These are phyloP conservation scores for Gossypium stocksii DNA, from an alignment of 345 rosid species.

Conservation along the genomic window DNA sequence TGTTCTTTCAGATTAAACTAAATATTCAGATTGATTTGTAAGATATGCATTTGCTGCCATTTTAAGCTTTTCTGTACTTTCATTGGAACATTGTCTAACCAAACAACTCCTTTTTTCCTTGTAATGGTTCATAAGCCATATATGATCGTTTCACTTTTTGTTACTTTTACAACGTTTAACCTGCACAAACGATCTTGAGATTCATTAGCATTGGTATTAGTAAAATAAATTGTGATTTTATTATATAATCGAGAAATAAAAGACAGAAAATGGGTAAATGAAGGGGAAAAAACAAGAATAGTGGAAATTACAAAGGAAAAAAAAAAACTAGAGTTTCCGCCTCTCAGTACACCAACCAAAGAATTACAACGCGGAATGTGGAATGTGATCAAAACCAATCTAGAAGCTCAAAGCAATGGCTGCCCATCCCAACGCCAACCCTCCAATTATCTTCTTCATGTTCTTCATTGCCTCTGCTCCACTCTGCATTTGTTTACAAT, in stretches of 20 bases:
- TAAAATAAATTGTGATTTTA: neutral
- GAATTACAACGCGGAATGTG: neutral
- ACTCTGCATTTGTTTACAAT: slow-evolving; percentile 21
- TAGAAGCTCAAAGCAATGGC: slow-evolving; percentile 19
- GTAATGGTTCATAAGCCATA: too few species aligned
- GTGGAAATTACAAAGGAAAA: neutral
- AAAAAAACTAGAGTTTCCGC: neutral
- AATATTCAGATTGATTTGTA: neutral
- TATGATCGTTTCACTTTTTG: too few species aligned
- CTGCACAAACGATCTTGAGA: too few species aligned
- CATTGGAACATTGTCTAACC: too few species aligned
- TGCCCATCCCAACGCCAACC: slow-evolving; percentile 28
- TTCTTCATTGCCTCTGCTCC: slow-evolving; percentile 28
- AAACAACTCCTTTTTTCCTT: too few species aligned
- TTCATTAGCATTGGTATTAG: neutral
- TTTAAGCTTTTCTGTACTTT: neutral
- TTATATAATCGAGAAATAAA: neutral
- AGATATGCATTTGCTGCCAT: neutral
- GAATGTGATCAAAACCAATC: neutral
- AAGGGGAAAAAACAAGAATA: neutral
- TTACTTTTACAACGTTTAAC: too few species aligned
- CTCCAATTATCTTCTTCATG: slow-evolving; percentile 19
- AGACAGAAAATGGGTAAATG: neutral
- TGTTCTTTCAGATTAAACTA: neutral
- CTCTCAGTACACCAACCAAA: neutral